Base-by-base conservation (phyloP, 139 green algal species). In the Gonium pectorale region DNA sequence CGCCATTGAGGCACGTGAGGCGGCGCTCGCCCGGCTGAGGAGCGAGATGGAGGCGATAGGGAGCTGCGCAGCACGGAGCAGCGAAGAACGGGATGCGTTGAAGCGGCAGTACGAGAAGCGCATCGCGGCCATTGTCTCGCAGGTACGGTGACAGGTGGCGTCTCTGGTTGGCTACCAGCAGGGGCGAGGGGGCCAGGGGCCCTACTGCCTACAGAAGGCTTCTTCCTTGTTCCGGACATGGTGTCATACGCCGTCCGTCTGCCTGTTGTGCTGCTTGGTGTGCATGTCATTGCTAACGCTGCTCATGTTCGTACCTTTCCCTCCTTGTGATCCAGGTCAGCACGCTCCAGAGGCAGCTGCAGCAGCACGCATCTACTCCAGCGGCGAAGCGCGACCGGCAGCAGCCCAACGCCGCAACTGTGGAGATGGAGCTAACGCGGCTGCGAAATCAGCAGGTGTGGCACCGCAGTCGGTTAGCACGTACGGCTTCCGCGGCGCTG, bases 81-180 rank as follows among this genome's bases (percentile, higher is more conserved):
- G 1, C 3, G 66, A 88, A 54, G 75, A 88, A 67, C 73, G 75
- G 5, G 52, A 74, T 11, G 52, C 67, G 56, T 44, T 81, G 72
- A 71, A 71, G 71, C 33, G 49, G 56, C 66, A 82, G 71, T 81
- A 82, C 35, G 84, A 88, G 54, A 38, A 71, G 41, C 84, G 84
- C n/a, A 84, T 88, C 21, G 40, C 46, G 38, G 66, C 69, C 49
- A 64, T 77, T 26, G 37, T 67, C 24, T 35, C 64, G 44, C 79
- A 85, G 62, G 63, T 84, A 44, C 7, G 24, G 5, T 29, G n/a
- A 5, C 27, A 33, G 17, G n/a, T 19, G 59, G 26, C n/a, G n/a
- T n/a, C n/a, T n/a, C n/a, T n/a, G n/a, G n/a, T n/a, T n/a, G n/a
- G n/a, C n/a, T n/a, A n/a, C n/a, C n/a, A n/a, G n/a, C n/a, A n/a